Base-by-base conservation (phyloP, 1,284 basidiomycete species). In the Pisolithus thermaeus region DNA sequence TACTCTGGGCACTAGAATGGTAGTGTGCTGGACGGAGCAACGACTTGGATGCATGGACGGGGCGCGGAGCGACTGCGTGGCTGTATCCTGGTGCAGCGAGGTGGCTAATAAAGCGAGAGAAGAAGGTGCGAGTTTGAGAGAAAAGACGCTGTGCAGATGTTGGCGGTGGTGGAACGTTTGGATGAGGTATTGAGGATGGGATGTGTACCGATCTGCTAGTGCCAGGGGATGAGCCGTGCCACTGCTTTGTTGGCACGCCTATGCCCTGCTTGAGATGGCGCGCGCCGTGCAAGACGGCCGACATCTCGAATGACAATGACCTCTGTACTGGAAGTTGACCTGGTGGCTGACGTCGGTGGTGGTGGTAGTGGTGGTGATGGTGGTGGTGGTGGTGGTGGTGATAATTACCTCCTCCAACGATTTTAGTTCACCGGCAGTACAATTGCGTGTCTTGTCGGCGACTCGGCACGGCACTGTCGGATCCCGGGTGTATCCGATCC, bases 71-170 rank as follows among this genome's bases (percentile, higher is more conserved):
- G 12, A 70, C 60, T 0, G 72, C 68, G 38, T 68, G 69, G 53
- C 73, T 69, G 30, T 77, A 59, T 16, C 80, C 79, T 3, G 84
- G 83, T 3, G 83, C 65, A 36, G 79, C 76, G 40, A 87, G 73
- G 50, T 80, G 76, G 4, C 75, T 69, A 48, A 84, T 73, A 54
- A 88, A 75, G 45, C 73, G 74, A 47, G 77, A 71, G 46, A 87
- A 57, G 41, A 85, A 54, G 9, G 73, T 76, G 47, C 76, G 77
- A 14, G 84, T 77, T 45, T 78, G 73, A n/a, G 72, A 70, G 55
- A 84, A 69, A 36, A 85, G 59, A 51, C 70, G 73, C 57, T 79
- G 73, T 0, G 78, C 57, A n/a, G 74, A 61, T 9, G 69, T 67
- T 52, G 62, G 60, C 46, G 62, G 58, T 58, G 68, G 59, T 54